A percentile compares a stretch with the other conserved stretches of the same genome.
phyloP scores from a whole-genome alignment of 345 rosid genomes.

The Carallia brachiata region DNA sequence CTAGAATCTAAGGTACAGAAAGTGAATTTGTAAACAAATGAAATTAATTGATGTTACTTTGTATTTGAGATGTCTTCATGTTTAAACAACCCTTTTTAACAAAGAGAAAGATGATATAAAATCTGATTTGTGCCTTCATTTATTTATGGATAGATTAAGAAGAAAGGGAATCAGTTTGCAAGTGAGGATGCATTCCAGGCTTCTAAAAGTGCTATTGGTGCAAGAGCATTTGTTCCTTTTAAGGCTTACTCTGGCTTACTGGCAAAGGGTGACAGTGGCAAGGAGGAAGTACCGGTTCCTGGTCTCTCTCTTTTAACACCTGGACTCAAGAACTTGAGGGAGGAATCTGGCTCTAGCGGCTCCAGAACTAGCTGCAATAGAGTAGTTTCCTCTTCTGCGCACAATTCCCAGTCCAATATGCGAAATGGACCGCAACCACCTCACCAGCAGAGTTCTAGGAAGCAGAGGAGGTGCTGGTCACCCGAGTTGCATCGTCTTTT shows the following conservation, averaged over 20 bases:
- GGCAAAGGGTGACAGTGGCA: conserved; percentile 11
- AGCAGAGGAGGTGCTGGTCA: conserved; percentile 96
- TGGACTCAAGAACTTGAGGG: conserved; percentile 49
- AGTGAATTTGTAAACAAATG: neutral
- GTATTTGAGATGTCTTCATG: neutral
- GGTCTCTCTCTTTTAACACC: conserved; percentile 54
- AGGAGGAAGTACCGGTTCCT: conserved; percentile 25
- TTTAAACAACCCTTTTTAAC: conserved; percentile 43
- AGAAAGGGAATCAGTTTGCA: conserved; percentile 30
- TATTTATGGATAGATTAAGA: conserved; percentile 46
- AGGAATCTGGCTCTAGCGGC: conserved; percentile 49
- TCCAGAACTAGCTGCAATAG: conserved; percentile 43
- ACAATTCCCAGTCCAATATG: conserved; percentile 33
- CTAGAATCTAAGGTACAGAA: conserved; percentile 44
- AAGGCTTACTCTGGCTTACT: conserved; percentile 23
- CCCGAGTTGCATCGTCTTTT: conserved; percentile 84
- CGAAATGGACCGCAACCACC: conserved; percentile 37
- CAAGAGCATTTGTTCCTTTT: conserved; percentile 41
- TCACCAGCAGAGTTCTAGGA: conserved; percentile 60
- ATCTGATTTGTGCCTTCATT: conserved; percentile 22
- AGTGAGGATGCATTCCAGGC: conserved; percentile 32
- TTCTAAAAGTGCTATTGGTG: conserved; percentile 31
- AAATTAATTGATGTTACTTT: conserved; percentile 15
- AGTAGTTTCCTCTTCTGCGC: conserved; percentile 37
- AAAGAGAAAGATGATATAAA: neutral